These are phyloP conservation scores for Aureobasidium pullulans DNA, from an alignment of 2,329 filamentous ascomycete species.

Conservation along the genomic window DNA sequence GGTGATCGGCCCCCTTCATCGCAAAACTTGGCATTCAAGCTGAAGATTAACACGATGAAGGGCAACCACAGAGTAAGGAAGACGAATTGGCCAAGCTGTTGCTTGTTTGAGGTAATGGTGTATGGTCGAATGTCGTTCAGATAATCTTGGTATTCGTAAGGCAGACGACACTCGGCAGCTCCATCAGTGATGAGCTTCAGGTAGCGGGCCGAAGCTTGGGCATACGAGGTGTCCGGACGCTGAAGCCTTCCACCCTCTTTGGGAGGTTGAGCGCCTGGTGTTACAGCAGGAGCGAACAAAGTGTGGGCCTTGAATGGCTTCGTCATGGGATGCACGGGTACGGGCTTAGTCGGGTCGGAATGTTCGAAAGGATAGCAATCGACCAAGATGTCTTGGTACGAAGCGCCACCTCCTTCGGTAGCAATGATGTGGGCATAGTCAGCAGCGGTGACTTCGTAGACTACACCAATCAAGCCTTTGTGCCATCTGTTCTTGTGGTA, in stretches of 20 bases:
- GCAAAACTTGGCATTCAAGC: slow-evolving; percentile 44
- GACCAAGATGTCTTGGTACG: slow-evolving; percentile 78
- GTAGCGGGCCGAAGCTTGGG: slow-evolving; percentile 79
- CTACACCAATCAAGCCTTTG: slow-evolving; percentile 81
- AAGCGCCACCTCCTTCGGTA: slow-evolving; percentile 78
- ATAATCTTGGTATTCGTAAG: slow-evolving; percentile 68
- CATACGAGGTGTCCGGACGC: slow-evolving; percentile 62
- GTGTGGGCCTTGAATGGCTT: slow-evolving; percentile 76
- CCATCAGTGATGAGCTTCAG: slow-evolving; percentile 72
- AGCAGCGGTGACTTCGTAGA: slow-evolving; percentile 80
- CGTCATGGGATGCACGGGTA: slow-evolving; percentile 58
- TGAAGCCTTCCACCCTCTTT: slow-evolving; percentile 37
- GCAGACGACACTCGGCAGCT: slow-evolving; percentile 71
- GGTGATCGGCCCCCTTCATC: slow-evolving; percentile 63
- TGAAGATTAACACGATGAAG: slow-evolving; percentile 47
- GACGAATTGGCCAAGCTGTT: slow-evolving; percentile 57
- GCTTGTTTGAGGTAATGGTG: slow-evolving; percentile 57
- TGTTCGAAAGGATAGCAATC: slow-evolving; percentile 65
- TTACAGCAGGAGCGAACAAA: slow-evolving; percentile 57
- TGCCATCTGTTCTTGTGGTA: slow-evolving; percentile 59
- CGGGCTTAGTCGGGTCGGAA: slow-evolving; percentile 41
- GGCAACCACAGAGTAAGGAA: slow-evolving; percentile 57
- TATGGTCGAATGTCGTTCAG: slow-evolving; percentile 64
- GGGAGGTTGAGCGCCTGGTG: slow-evolving; percentile 24
- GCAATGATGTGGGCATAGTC: slow-evolving; percentile 84